A percentile compares a stretch with the other conserved stretches of the same genome.
Evolutionary conservation across 177 flowering plant species (phyloP).

Genomic region (Tripterygium wilfordii): DNA sequence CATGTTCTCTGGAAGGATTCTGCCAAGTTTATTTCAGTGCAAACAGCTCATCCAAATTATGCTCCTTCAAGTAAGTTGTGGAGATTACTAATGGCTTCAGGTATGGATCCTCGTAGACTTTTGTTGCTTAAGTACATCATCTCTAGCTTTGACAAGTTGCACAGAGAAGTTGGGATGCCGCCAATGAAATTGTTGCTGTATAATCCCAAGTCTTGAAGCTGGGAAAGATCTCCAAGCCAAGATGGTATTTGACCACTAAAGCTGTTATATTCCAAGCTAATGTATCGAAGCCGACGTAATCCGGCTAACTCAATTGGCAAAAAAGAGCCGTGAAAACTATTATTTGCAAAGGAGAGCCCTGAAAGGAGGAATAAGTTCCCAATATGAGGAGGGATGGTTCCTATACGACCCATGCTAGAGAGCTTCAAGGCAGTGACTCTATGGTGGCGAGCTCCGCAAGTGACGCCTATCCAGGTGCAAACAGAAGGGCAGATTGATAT

Average conservation of each 20-base stretch:
- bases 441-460: slow-evolving; percentile 11
- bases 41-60: not conserved
- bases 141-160: not conserved
- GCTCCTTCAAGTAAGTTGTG: not conserved
- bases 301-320: slow-evolving; percentile 11
- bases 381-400: slow-evolving; percentile 14
- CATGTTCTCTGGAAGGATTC: too few species aligned
- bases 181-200: not conserved
- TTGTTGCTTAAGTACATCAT: not conserved
- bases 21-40: too few species aligned
- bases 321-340: slow-evolving; percentile 14
- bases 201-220: not conserved
- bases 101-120: not conserved
- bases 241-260: slow-evolving; percentile 13
- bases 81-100: not conserved
- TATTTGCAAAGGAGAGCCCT: slow-evolving; percentile 4
- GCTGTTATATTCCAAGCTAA: slow-evolving; percentile 2
- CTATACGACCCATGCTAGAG: slow-evolving; percentile 10
- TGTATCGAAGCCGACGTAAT: slow-evolving; percentile 5
- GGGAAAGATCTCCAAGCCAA: too few species aligned
- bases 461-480: slow-evolving; percentile 24
- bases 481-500: slow-evolving; percentile 12
- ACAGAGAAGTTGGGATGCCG: not conserved
- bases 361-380: slow-evolving; percentile 22
- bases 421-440: slow-evolving; percentile 18